Conservation (phyloP, 345 rosid genomes). For the Melaleuca alternifolia region DNA sequence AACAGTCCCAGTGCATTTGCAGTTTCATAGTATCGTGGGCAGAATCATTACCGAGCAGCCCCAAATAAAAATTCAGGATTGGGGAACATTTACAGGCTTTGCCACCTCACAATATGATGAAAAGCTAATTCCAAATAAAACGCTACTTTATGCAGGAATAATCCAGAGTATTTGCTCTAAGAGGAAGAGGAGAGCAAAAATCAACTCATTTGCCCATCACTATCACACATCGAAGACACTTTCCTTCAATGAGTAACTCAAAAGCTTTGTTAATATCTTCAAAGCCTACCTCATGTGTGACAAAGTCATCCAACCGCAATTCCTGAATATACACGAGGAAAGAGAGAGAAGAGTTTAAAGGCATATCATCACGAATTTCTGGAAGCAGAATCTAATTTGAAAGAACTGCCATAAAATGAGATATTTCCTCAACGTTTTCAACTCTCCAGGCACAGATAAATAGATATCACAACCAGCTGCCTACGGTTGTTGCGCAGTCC, state of each 20-base stretch:
- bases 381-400: neutral
- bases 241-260: constrained; percentile 44
- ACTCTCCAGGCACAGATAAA: neutral
- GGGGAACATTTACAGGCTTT: neutral
- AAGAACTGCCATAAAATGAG: neutral
- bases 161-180: neutral
- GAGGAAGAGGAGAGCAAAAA: neutral
- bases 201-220: constrained; percentile 45
- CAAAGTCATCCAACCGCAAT: constrained; percentile 61
- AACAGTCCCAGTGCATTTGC: neutral
- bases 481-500: neutral
- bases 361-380: neutral
- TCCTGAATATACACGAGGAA: constrained; percentile 23
- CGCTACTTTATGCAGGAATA: neutral
- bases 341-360: neutral
- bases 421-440: neutral
- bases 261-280: constrained; percentile 72
- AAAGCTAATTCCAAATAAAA: neutral
- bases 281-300: constrained; percentile 64
- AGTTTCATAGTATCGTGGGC: neutral
- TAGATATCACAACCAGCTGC: neutral
- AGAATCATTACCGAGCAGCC: neutral
- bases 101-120: neutral
- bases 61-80: neutral
- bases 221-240: constrained; percentile 62